These are phyloP conservation scores for Fonsecaea erecta DNA, from an alignment of 2,329 filamentous ascomycete genomes.

Conservation along the genomic window DNA sequence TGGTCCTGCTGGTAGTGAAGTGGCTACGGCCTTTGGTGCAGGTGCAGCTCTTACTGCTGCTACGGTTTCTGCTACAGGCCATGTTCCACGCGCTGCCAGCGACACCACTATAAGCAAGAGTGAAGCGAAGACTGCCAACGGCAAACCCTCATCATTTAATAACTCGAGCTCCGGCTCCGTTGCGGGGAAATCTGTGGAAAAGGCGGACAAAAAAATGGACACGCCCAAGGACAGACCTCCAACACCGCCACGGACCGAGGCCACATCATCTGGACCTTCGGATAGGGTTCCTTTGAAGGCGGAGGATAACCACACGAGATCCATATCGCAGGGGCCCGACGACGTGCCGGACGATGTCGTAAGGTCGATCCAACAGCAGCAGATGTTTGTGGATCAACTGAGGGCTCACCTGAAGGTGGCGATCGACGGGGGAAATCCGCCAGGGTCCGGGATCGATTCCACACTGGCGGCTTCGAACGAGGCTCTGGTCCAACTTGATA, in stretches of 20 bases:
- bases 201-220: conserved; percentile 30
- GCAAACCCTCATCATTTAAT: conserved; percentile 9
- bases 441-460: not conserved
- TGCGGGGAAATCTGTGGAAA: conserved; percentile 26
- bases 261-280: not conserved
- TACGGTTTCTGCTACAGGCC: no score
- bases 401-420: not conserved
- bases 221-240: conserved; percentile 15
- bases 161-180: conserved; percentile 30
- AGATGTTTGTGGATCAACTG: not conserved
- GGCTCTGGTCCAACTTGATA: no score
- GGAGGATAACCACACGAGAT: not conserved
- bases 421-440: not conserved
- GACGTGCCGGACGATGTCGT: no score
- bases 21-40: no score
- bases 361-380: no score
- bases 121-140: not conserved
- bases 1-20: not conserved
- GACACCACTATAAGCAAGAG: not conserved
- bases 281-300: not conserved
- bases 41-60: not conserved
- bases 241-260: not conserved
- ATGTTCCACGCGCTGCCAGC: no score
- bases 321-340: no score
- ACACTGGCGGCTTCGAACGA: no score